A percentile compares a stretch with the other conserved stretches of the same genome.
These are phyloP conservation scores for Neofusicoccum sp. DNA, from an alignment of 2,329 filamentous ascomycete genomes.

Conservation along the genomic window DNA sequence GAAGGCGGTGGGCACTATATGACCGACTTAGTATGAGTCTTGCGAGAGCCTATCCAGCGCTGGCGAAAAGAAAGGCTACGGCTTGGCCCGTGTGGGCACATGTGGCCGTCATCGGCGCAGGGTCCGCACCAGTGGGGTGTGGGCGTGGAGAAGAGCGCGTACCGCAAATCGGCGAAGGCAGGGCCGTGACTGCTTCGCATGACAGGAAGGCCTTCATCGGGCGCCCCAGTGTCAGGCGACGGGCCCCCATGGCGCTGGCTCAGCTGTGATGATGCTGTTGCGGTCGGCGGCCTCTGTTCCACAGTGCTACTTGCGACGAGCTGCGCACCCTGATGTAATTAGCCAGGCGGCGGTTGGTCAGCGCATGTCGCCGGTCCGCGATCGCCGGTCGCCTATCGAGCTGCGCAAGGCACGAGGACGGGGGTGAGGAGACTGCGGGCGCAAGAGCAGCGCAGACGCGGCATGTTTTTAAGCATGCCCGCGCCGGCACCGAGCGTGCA, in stretches of 20 bases:
- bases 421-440: neutral
- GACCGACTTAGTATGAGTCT: neutral
- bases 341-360: neutral
- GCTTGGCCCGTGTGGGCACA: slow-evolving; percentile 1
- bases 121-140: slow-evolving; percentile 1
- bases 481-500: neutral
- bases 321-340: slow-evolving; percentile 9
- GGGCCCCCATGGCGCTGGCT: neutral
- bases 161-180: slow-evolving; percentile 3
- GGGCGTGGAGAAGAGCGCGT: neutral
- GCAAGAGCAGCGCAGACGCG: neutral
- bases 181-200: slow-evolving; percentile 8
- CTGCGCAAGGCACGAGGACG: neutral
- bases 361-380: slow-evolving; percentile 12
- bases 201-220: neutral
- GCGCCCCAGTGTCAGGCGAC: slow-evolving; percentile 9
- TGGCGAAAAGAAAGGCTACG: neutral
- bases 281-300: neutral
- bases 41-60: neutral
- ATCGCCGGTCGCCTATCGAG: slow-evolving; percentile 8
- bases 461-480: neutral
- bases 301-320: slow-evolving; percentile 10
- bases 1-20: neutral
- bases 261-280: neutral
- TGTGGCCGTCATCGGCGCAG: slow-evolving; percentile 9